Conservation (phyloP, 139 green algal species). For the Chlorella sp. region DNA sequence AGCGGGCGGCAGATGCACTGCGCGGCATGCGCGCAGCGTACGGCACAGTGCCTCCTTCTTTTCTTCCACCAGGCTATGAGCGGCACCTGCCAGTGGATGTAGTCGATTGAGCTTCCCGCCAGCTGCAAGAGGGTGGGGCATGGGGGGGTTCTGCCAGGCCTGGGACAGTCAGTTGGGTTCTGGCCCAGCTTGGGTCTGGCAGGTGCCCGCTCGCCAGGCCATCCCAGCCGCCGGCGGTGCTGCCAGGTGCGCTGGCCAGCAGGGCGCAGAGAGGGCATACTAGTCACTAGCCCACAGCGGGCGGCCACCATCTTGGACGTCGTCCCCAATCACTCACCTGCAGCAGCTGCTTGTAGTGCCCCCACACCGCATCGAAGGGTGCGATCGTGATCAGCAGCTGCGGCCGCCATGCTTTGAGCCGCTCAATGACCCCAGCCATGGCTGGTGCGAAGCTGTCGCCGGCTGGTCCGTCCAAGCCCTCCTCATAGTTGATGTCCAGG, state of each 20-base stretch:
- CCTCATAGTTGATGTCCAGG: conserved; percentile 26
- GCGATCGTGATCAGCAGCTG: conserved; percentile 13
- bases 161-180: too few species aligned
- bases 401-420: conserved; percentile 23
- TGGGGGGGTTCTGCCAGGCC: too few species aligned
- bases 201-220: too few species aligned
- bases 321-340: not conserved
- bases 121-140: not conserved
- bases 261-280: too few species aligned
- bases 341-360: conserved; percentile 13
- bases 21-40: too few species aligned
- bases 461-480: not conserved
- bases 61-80: too few species aligned
- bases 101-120: conserved; percentile 6
- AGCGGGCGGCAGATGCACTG: too few species aligned
- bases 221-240: too few species aligned
- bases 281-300: too few species aligned
- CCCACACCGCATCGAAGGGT: not conserved
- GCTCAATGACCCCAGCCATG: conserved; percentile 2
- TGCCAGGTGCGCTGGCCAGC: not conserved
- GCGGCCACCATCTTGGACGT: not conserved
- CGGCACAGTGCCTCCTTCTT: too few species aligned
- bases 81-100: conserved; percentile 10
- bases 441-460: not conserved
- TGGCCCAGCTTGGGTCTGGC: too few species aligned